These are phyloP conservation scores for Cryptosporidium felis DNA, from an alignment of 169 alveolate species.

Conservation along the genomic window DNA sequence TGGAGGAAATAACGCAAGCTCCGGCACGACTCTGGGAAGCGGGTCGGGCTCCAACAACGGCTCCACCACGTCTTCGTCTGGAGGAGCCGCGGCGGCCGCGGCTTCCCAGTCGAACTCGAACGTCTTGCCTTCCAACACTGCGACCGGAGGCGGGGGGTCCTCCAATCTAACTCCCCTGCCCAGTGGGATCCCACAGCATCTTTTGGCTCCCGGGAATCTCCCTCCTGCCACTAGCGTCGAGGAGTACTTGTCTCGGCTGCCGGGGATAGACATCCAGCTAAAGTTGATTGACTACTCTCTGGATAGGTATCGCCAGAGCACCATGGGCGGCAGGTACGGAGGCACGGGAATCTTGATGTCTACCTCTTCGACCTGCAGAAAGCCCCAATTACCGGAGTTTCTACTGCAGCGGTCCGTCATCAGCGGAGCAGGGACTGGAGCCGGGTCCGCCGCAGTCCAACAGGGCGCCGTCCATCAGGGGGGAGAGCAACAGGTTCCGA, in stretches of 20 bases:
- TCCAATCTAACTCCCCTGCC: slow-evolving; percentile 62
- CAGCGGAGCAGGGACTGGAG: not conserved
- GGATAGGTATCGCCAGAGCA: slow-evolving; percentile 67
- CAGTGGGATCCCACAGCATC: slow-evolving; percentile 59
- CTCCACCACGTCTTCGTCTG: no score
- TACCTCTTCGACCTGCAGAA: slow-evolving; percentile 59
- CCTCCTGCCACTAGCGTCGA: slow-evolving; percentile 66
- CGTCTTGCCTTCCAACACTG: no score
- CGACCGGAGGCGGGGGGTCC: not conserved
- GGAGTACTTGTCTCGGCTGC: slow-evolving; percentile 66
- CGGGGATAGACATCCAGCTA: slow-evolving; percentile 60
- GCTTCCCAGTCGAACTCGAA: no score
- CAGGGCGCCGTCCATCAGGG: not conserved
- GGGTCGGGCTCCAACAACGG: not conserved
- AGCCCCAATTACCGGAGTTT: slow-evolving; percentile 69
- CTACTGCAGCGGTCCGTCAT: slow-evolving; percentile 54
- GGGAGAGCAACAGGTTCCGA: not conserved
- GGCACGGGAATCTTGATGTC: slow-evolving; percentile 67
- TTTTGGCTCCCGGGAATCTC: slow-evolving; percentile 63
- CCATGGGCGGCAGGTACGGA: slow-evolving; percentile 71
- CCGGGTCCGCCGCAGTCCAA: no score
- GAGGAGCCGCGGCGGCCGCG: not conserved
- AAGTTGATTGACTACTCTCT: slow-evolving; percentile 40
- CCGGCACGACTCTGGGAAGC: not conserved
- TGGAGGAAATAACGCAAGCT: not conserved